Base-by-base conservation (phyloP, 2,329 filamentous ascomycete species). In the Neonectria sp. region DNA sequence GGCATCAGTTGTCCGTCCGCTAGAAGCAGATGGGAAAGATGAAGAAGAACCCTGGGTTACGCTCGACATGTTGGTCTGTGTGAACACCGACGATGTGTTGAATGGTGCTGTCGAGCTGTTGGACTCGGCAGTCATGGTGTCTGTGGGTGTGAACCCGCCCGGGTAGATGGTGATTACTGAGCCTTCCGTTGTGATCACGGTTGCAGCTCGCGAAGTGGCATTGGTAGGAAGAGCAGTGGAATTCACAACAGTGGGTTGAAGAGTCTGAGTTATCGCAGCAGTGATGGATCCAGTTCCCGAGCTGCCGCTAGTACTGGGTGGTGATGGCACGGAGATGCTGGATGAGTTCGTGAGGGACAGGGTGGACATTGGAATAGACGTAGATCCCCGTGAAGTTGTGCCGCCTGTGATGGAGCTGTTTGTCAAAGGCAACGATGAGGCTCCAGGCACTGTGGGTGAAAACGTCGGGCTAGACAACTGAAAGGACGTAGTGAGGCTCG, bases 131-230 rank as follows among this genome's bases (percentile, higher is more conserved):
- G 56, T 69, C 24, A 27, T 13, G 21, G 65, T 71, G 2, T 49
- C 33, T 11, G 73, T 65, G 29, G 63, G 67, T 4, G 56, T 45
- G 27, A 68, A 25, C 9, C 56, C 65, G 2, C 72, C 72, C 5
- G 73, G 67, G 12, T 63, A 65, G 11, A 73, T 55, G 12, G 73
- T 75, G 8, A 73, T 55, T 24, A 72, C 21, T 8, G 68, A 72
- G 2, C 62, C 65, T 12, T 67, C 58, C 29, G 63, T 17, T 21
- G 70, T 74, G 35, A 64, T 49, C 31, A 71, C 55, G 5, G 57
- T 64, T 3, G 63, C 40, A 43, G n/a, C 45, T 21, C 24, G 43
- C 17, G 62, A 65, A 6, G 60, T 71, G 4, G 51, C 46, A 25
- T 63, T 71, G 45, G 29, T 25, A 13, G 63, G 65, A 31, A 68